Evolutionary conservation across 768 basidiomycete species (phyloP).

Genomic region (Mycena galericulata): DNA sequence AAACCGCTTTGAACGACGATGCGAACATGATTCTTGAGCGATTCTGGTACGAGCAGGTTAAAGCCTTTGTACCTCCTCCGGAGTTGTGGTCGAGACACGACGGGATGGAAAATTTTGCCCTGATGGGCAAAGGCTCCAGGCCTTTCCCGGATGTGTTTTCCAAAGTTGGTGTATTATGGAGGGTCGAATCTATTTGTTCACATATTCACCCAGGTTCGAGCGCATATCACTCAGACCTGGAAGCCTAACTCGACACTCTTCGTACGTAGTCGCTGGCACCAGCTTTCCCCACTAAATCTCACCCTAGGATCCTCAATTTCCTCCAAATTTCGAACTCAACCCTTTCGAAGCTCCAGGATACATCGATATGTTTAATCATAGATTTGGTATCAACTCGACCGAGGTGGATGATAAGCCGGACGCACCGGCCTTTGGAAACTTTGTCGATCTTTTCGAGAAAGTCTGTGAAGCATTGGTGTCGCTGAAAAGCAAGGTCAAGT

Average conservation of each 20-base stretch:
- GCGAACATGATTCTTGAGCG: conserved; percentile 21
- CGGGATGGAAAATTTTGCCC: conserved; percentile 7
- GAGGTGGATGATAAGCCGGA: background rate
- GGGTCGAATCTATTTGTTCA: background rate
- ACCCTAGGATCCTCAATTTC: conserved; percentile 6
- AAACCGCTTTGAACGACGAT: background rate
- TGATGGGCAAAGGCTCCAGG: background rate
- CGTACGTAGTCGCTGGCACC: background rate
- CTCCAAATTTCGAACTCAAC: conserved; percentile 8
- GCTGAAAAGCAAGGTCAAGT: conserved; percentile 17
- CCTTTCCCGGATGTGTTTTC: background rate
- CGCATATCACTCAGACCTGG: conserved; percentile 13
- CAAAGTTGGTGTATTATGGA: background rate
- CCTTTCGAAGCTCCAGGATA: conserved; percentile 21
- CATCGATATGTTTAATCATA: conserved; percentile 18
- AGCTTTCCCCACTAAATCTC: background rate
- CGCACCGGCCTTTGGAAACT: conserved; percentile 12
- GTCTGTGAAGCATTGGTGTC: background rate
- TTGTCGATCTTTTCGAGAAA: conserved; percentile 10
- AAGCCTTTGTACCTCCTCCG: conserved; percentile 10
- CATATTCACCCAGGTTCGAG: background rate
- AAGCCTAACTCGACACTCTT: conserved; percentile 24
- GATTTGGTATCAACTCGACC: conserved; percentile 21
- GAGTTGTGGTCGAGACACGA: conserved; percentile 20
- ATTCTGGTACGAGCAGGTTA: conserved; percentile 14